Conservation (phyloP, 2,329 filamentous ascomycete species). For the Penicillium sp. region DNA sequence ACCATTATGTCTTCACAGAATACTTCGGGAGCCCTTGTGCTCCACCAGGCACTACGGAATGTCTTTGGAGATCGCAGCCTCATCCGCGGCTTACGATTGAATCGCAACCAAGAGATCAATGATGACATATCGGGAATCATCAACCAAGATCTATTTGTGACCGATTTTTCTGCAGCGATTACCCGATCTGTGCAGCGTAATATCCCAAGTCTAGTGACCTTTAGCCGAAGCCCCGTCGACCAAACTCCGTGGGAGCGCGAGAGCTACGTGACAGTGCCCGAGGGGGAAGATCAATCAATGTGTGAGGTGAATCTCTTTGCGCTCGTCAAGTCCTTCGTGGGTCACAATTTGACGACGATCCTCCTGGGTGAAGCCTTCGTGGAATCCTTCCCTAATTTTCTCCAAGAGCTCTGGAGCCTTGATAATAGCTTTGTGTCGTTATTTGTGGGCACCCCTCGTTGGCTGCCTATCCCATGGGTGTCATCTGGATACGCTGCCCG, state of each 20-base stretch:
- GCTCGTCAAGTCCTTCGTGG: constrained; percentile 54
- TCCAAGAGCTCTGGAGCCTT: constrained; percentile 52
- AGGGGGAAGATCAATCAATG: constrained; percentile 35
- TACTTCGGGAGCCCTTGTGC: constrained; percentile 26
- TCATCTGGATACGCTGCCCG: constrained; percentile 46
- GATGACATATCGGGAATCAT: constrained; percentile 39
- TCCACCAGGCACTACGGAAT: constrained; percentile 35
- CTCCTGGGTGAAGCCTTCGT: constrained; percentile 50
- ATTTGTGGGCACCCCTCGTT: constrained; percentile 51
- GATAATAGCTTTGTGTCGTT: constrained; percentile 52
- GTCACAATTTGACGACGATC: constrained; percentile 43
- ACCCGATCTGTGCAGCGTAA: constrained; percentile 40
- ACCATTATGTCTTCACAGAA: constrained; percentile 34
- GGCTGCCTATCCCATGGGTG: constrained; percentile 49
- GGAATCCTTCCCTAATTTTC: constrained; percentile 48
- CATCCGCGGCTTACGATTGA: constrained; percentile 32
- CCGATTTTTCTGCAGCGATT: constrained; percentile 36
- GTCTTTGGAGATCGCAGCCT: constrained; percentile 42
- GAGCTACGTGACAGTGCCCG: constrained; percentile 41
- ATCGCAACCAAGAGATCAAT: constrained; percentile 34
- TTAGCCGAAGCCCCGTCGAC: constrained; percentile 55
- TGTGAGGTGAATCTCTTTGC: constrained; percentile 50
- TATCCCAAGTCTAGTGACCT: constrained; percentile 54
- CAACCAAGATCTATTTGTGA: constrained; percentile 45
- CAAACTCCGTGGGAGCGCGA: constrained; percentile 57